Evolutionary conservation across 305 asterid species (phyloP).

Genomic region (Vinca major): DNA sequence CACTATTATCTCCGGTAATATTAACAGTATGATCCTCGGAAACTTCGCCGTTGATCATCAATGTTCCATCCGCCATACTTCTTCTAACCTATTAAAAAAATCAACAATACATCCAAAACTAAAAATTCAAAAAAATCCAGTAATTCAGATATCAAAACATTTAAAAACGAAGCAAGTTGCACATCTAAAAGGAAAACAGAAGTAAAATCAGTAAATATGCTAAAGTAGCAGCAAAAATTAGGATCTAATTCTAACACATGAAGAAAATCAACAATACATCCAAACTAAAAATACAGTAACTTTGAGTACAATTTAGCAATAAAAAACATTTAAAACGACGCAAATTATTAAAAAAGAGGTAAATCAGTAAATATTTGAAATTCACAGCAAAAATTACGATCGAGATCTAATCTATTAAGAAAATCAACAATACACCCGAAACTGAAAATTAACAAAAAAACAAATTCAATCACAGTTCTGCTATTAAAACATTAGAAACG

Average conservation of each 20-base stretch:
- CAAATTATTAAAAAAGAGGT: too few relatives aligned
- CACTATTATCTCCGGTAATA: slow-evolving; percentile 32
- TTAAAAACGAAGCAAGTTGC: neutral
- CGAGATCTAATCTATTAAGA: too few relatives aligned
- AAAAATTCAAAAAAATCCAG: neutral
- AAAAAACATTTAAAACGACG: too few relatives aligned
- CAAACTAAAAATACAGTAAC: too few relatives aligned
- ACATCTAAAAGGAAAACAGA: neutral
- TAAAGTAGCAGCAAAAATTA: neutral
- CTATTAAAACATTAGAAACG: too few relatives aligned
- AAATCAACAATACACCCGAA: too few relatives aligned
- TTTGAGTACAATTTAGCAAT: too few relatives aligned
- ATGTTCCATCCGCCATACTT: slow-evolving; percentile 50
- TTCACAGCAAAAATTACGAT: too few relatives aligned
- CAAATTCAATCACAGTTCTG: too few relatives aligned
- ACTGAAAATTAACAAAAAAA: too few relatives aligned
- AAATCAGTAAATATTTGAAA: too few relatives aligned
- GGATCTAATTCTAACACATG: neutral
- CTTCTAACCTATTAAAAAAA: neutral
- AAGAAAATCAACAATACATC: too few relatives aligned
- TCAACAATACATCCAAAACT: neutral
- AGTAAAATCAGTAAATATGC: neutral
- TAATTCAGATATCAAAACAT: neutral
- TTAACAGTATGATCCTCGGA: slow-evolving; percentile 43
- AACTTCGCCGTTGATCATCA: slow-evolving; percentile 36